Percentiles rank a stretch among this genome's conserved stretches.
Conservation (phyloP, 805 yeast species). For the Candida nanaspora region DNA sequence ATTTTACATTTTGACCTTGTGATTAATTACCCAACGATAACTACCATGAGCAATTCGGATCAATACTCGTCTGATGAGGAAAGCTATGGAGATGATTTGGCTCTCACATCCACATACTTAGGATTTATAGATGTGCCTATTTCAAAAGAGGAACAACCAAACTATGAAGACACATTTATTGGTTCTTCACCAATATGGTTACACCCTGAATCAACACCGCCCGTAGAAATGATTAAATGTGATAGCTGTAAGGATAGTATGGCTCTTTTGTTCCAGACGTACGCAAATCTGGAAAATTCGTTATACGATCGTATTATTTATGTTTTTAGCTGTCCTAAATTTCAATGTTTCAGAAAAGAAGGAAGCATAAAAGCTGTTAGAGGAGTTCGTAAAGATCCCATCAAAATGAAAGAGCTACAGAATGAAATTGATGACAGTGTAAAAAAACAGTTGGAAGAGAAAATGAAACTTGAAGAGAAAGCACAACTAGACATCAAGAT, state of each 20-base stretch:
- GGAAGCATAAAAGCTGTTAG: constrained; percentile 75
- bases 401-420: constrained; percentile 32
- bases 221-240: constrained; percentile 48
- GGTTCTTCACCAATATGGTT: constrained; percentile 81
- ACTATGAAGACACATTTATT: constrained; percentile 62
- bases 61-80: constrained; percentile 52
- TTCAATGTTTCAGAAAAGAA: constrained; percentile 56
- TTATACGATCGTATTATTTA: constrained; percentile 78
- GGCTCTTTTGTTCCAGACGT: constrained; percentile 72
- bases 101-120: constrained; percentile 34
- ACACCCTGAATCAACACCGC: constrained; percentile 51
- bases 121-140: constrained; percentile 64
- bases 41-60: constrained; percentile 3
- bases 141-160: constrained; percentile 37
- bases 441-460: constrained; percentile 34
- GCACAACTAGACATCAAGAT: constrained; percentile 32
- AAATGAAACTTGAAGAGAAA: constrained; percentile 34
- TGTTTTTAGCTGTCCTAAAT: constrained; percentile 64
- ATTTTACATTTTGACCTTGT: too few relatives aligned
- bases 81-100: constrained; percentile 10
- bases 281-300: constrained; percentile 66
- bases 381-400: constrained; percentile 61
- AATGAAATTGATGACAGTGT: constrained; percentile 32
- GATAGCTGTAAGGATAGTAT: constrained; percentile 54
- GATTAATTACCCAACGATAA: too few relatives aligned